These are phyloP conservation scores for Geum urbanum DNA, from an alignment of 306 rosid genomes.

Conservation along the genomic window DNA sequence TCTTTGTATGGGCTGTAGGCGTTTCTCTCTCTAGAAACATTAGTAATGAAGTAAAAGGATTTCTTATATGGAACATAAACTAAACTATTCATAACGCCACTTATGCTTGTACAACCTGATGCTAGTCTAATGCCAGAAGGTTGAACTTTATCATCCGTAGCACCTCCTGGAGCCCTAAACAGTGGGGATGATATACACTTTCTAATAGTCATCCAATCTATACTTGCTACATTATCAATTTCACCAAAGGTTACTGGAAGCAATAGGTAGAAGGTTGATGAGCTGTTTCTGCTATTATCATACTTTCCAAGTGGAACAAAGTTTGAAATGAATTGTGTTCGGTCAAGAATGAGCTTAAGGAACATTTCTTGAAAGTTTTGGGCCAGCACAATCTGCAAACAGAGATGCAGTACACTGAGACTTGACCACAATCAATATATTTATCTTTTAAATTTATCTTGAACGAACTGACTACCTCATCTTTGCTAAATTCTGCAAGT, in stretches of 20 bases:
- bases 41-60: conserved; percentile 53
- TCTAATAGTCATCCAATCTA: conserved; percentile 71
- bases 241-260: conserved; percentile 63
- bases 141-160: conserved; percentile 18
- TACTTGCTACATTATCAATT: conserved; percentile 32
- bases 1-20: conserved; percentile 54
- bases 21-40: conserved; percentile 38
- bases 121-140: conserved; percentile 43
- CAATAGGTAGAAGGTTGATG: conserved; percentile 72
- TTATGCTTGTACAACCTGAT: conserved; percentile 50
- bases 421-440: not conserved
- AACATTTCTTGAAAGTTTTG: conserved; percentile 88
- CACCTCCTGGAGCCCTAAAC: conserved; percentile 45
- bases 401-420: not conserved
- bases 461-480: conserved; percentile 51
- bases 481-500: conserved; percentile 49
- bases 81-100: conserved; percentile 67
- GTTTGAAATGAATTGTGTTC: conserved; percentile 58
- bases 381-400: conserved; percentile 67
- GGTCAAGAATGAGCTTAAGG: conserved; percentile 79
- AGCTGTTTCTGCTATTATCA: conserved; percentile 27
- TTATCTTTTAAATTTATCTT: too few relatives aligned
- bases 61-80: conserved; percentile 60
- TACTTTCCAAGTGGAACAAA: conserved; percentile 57
- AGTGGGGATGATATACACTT: conserved; percentile 78